These are phyloP conservation scores for Penicillium sp. DNA, from an alignment of 2,329 filamentous ascomycete genomes.

Conservation along the genomic window DNA sequence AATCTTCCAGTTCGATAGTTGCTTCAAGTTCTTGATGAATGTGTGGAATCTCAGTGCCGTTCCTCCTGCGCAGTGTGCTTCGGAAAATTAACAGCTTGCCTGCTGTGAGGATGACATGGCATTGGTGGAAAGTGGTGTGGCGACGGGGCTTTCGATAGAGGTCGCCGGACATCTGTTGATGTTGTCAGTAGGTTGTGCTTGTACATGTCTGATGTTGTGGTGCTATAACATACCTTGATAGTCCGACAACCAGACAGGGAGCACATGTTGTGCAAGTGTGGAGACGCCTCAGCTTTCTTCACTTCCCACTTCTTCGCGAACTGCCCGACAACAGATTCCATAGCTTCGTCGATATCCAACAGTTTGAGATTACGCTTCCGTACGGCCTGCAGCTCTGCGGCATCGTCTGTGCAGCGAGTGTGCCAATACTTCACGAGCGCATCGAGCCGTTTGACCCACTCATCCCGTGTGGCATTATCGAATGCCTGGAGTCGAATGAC, in stretches of 20 bases:
- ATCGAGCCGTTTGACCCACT: conserved; percentile 62
- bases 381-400: conserved; percentile 57
- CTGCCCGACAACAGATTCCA: conserved; percentile 64
- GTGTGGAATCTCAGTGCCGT: conserved; percentile 57
- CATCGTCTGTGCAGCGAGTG: conserved; percentile 55
- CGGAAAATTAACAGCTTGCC: conserved; percentile 64
- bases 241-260: conserved; percentile 62
- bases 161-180: conserved; percentile 55
- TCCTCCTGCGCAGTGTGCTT: conserved; percentile 55
- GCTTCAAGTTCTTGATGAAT: conserved; percentile 63
- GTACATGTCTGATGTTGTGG: neutral
- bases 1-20: conserved; percentile 60
- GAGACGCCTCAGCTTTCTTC: conserved; percentile 61
- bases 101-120: conserved; percentile 59
- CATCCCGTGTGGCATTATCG: conserved; percentile 56
- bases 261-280: conserved; percentile 67
- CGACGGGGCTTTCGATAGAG: conserved; percentile 65
- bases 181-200: conserved; percentile 3
- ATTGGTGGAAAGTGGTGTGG: conserved; percentile 61
- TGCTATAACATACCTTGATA: conserved; percentile 46
- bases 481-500: conserved; percentile 62
- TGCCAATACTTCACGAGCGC: conserved; percentile 64
- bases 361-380: conserved; percentile 59
- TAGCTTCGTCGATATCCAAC: conserved; percentile 64
- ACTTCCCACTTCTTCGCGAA: conserved; percentile 70